Evolutionary conservation across 208 protist species (phyloP).

Genomic region (Trypanosoma caninum): DNA sequence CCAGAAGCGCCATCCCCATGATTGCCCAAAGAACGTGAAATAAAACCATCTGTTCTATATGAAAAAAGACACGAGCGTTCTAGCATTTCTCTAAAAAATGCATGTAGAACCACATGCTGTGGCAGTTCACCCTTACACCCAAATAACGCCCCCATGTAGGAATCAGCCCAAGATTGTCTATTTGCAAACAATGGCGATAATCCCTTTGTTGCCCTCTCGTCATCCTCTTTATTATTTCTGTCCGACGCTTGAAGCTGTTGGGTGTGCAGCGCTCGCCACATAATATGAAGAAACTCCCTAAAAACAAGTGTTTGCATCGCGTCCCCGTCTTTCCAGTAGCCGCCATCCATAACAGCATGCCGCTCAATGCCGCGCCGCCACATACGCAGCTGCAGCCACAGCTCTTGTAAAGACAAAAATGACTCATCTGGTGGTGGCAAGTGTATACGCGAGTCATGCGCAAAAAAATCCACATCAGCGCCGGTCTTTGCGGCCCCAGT

Average conservation of each 20-base stretch:
- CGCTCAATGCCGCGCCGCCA: conserved; percentile 22
- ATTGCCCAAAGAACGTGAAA: no score
- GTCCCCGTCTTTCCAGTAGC: conserved; percentile 12
- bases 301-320: conserved; percentile 19
- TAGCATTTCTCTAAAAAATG: conserved; percentile 46
- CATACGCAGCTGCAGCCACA: conserved; percentile 14
- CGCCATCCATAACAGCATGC: conserved; percentile 19
- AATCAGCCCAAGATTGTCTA: no score
- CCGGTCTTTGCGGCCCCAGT: neutral
- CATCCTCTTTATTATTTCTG: no score
- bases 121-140: neutral
- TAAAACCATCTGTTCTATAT: neutral
- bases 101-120: conserved; percentile 32
- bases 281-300: conserved; percentile 8
- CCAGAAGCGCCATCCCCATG: no score
- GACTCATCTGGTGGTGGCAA: neutral
- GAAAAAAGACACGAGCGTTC: conserved; percentile 45
- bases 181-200: neutral
- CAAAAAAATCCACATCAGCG: neutral
- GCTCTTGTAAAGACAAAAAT: neutral
- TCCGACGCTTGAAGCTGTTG: neutral
- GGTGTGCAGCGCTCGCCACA: conserved; percentile 4
- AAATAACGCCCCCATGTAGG: neutral
- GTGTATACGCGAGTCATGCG: neutral
- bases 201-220: neutral